Evolutionary conservation across 805 yeast genomes (phyloP).

Genomic region (Candida boleticola): DNA sequence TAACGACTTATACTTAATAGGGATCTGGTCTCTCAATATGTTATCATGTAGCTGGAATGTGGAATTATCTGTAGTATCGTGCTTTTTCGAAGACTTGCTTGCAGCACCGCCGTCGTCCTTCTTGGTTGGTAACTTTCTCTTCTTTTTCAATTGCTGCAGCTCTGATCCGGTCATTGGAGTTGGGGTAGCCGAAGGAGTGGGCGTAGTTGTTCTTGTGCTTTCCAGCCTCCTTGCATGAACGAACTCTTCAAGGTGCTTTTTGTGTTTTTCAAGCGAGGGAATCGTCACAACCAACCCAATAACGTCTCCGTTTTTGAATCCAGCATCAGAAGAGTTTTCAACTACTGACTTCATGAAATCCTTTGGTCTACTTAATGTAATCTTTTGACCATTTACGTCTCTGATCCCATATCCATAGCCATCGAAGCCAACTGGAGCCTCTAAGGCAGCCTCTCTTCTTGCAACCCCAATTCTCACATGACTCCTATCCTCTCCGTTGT

Average conservation of each 20-base stretch:
- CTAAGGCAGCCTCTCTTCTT: slow-evolving; percentile 82
- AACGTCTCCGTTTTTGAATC: slow-evolving; percentile 73
- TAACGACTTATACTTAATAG: slow-evolving; percentile 75
- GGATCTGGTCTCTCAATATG: slow-evolving; percentile 77
- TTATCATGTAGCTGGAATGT: slow-evolving; percentile 24
- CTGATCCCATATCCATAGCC: slow-evolving; percentile 91
- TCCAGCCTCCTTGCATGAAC: slow-evolving; percentile 10
- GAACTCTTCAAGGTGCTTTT: slow-evolving; percentile 35
- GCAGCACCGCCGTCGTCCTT: neutral
- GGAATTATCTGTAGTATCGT: slow-evolving; percentile 8
- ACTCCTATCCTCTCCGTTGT: slow-evolving; percentile 23
- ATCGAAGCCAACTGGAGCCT: slow-evolving; percentile 95
- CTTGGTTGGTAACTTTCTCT: slow-evolving; percentile 7
- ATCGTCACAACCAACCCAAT: slow-evolving; percentile 74
- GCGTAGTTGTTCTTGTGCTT: neutral
- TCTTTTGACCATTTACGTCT: slow-evolving; percentile 70
- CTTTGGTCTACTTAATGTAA: slow-evolving; percentile 71
- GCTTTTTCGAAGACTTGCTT: neutral
- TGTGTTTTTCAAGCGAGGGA: slow-evolving; percentile 53
- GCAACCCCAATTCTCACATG: slow-evolving; percentile 85
- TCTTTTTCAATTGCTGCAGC: slow-evolving; percentile 7
- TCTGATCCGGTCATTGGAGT: neutral
- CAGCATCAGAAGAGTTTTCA: slow-evolving; percentile 27
- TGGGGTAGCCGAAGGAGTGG: neutral
- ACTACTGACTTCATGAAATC: slow-evolving; percentile 44